A percentile compares a stretch with the other conserved stretches of the same genome.
Evolutionary conservation across 768 basidiomycete genomes (phyloP).

Genomic region (Pulveroboletus sp.): DNA sequence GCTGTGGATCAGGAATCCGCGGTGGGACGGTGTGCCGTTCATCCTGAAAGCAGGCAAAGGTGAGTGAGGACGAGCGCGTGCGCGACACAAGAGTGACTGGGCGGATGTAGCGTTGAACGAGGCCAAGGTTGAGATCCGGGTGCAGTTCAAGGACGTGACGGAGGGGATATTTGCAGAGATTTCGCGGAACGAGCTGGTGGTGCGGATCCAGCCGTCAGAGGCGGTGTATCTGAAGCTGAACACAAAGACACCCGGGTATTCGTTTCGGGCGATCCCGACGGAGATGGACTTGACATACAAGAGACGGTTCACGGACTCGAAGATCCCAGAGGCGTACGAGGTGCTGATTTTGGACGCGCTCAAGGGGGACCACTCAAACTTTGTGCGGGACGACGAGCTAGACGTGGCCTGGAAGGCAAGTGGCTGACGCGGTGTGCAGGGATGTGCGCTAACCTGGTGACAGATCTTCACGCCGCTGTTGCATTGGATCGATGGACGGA

Average conservation of each 20-base stretch:
- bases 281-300: constrained; percentile 99
- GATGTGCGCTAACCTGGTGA: constrained; percentile 9
- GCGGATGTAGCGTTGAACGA: constrained; percentile 80
- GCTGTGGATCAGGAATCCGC: constrained; percentile 89
- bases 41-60: constrained; percentile 99
- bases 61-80: constrained; percentile 32
- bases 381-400: constrained; percentile 96
- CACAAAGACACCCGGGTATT: constrained; percentile 88
- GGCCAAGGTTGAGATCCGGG: constrained; percentile 96
- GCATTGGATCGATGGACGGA: constrained; percentile 90
- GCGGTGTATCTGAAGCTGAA: constrained; percentile 98
- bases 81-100: constrained; percentile 12
- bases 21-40: constrained; percentile 99
- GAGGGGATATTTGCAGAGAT: constrained; percentile 97
- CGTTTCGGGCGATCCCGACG: constrained; percentile 86
- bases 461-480: constrained; percentile 93
- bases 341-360: constrained; percentile 93
- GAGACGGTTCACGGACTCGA: constrained; percentile 83
- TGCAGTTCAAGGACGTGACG: constrained; percentile 98
- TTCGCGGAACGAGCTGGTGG: constrained; percentile 93
- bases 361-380: constrained; percentile 99
- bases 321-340: constrained; percentile 97
- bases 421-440: constrained; percentile 2
- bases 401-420: constrained; percentile 96
- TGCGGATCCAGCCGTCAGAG: constrained; percentile 95